Percentiles rank a stretch among this genome's conserved stretches.
Conservation (phyloP, 495 filamentous ascomycete species). For the Entonaema liquescens region DNA sequence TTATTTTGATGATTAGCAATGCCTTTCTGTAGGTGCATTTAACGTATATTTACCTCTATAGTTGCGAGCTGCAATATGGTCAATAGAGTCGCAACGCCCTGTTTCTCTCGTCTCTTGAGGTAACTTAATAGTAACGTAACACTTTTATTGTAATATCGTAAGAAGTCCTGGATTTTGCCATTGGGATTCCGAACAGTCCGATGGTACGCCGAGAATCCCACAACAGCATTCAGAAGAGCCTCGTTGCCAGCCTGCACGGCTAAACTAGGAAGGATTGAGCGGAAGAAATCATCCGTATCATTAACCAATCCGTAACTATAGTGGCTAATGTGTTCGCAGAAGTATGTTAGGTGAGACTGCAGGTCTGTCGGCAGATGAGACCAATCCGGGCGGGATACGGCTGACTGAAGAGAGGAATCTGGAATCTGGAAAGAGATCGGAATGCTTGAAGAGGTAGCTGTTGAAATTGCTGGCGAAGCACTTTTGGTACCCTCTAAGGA, state of each 20-base stretch:
- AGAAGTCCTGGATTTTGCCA: conserved; percentile 79
- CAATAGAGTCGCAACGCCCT: conserved; percentile 77
- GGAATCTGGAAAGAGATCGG: conserved; percentile 44
- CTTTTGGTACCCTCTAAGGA: conserved; percentile 59
- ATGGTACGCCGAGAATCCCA: conserved; percentile 92
- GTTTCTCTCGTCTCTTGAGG: conserved; percentile 71
- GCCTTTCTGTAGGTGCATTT: neutral
- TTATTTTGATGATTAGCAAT: conserved; percentile 53
- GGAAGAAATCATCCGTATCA: conserved; percentile 75
- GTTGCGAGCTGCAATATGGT: conserved; percentile 92
- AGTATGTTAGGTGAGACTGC: conserved; percentile 81
- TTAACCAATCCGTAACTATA: conserved; percentile 82
- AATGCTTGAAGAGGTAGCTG: conserved; percentile 47
- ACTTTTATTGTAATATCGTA: conserved; percentile 90
- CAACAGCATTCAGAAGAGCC: conserved; percentile 85
- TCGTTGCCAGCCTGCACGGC: conserved; percentile 74
- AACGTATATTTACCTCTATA: conserved; percentile 75
- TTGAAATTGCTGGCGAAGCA: conserved; percentile 59
- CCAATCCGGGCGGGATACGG: conserved; percentile 50
- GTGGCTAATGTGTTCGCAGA: conserved; percentile 74
- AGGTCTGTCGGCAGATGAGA: conserved; percentile 70
- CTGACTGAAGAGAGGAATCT: conserved; percentile 38
- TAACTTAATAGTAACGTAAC: conserved; percentile 78
- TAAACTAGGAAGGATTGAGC: conserved; percentile 70
- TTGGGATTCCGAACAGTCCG: conserved; percentile 71